These are phyloP conservation scores for Lophium mytilinum DNA, from an alignment of 495 filamentous ascomycete species.

Conservation along the genomic window DNA sequence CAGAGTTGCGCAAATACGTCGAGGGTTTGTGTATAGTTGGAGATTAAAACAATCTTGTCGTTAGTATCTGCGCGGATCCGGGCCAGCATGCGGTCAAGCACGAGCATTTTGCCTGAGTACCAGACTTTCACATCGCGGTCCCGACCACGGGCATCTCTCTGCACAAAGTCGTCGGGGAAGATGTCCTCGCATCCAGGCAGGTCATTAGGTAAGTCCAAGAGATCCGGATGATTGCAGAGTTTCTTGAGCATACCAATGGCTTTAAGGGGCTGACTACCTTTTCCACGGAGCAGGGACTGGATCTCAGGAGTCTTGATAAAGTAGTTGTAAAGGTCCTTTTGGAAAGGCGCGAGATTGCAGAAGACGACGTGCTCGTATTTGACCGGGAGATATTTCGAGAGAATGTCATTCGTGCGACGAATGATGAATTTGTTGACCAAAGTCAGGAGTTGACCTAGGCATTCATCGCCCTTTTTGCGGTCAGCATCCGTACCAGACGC, in stretches of 20 bases:
- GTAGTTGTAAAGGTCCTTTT: slow-evolving; percentile 87
- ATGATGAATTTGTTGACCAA: slow-evolving; percentile 99
- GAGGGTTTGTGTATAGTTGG: slow-evolving; percentile 94
- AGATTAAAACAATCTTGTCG: slow-evolving; percentile 98
- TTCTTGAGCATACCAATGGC: slow-evolving; percentile 97
- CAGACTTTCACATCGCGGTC: slow-evolving; percentile 89
- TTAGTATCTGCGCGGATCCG: slow-evolving; percentile 94
- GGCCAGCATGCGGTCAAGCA: slow-evolving; percentile 92
- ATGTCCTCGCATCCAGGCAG: slow-evolving; percentile 76
- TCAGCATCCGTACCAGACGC: slow-evolving; percentile 81
- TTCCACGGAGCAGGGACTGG: slow-evolving; percentile 81
- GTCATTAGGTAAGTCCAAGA: slow-evolving; percentile 76
- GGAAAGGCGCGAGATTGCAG: slow-evolving; percentile 90
- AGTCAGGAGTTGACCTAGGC: slow-evolving; percentile 67
- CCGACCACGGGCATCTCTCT: slow-evolving; percentile 76
- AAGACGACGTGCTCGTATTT: slow-evolving; percentile 99
- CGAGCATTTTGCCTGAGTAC: slow-evolving; percentile 98
- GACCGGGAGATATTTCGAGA: slow-evolving; percentile 95
- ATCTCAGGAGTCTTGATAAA: slow-evolving; percentile 96
- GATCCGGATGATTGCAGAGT: slow-evolving; percentile 95
- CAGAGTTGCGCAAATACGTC: slow-evolving; percentile 93
- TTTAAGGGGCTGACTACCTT: slow-evolving; percentile 92
- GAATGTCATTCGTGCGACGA: slow-evolving; percentile 91
- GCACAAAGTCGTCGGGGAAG: slow-evolving; percentile 83
- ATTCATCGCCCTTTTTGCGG: slow-evolving; percentile 74